phyloP scores from a whole-genome alignment of 257 asterid species.

The Leonotis leonurus region DNA sequence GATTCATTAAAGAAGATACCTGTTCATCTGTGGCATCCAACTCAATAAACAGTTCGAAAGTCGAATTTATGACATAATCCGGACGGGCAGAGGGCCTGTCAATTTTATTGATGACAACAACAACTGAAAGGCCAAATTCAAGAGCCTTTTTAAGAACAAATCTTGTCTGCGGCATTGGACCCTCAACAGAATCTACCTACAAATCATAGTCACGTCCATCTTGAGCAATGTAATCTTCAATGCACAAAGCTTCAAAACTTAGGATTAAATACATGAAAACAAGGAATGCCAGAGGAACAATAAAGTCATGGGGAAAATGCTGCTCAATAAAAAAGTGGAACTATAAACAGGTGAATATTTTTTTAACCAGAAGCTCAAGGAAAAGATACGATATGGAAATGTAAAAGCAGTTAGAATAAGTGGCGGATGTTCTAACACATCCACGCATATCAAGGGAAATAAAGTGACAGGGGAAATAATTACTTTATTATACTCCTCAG shows the following conservation, averaged over 20 bases:
- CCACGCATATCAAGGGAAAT: background rate
- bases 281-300: background rate
- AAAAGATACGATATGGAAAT: background rate
- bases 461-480: background rate
- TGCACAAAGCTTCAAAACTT: too few relatives aligned
- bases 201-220: constrained; percentile 15
- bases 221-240: constrained; percentile 15
- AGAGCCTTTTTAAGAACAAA: constrained; percentile 98
- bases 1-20: constrained; percentile 35
- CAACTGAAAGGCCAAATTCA: constrained; percentile 95
- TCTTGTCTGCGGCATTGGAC: constrained; percentile 99
- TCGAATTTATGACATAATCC: constrained; percentile 82
- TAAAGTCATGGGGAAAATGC: background rate
- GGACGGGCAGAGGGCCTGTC: constrained; percentile 99
- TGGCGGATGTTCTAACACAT: too few relatives aligned
- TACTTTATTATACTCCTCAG: background rate
- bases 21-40: constrained; percentile 95
- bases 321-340: background rate
- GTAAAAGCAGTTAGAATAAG: background rate
- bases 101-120: constrained; percentile 93
- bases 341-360: background rate
- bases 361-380: background rate
- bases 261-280: too few relatives aligned
- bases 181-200: constrained; percentile 99
- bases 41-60: constrained; percentile 92